Conservation (phyloP, 306 rosid genomes). For the Erythrophleum fordii region DNA sequence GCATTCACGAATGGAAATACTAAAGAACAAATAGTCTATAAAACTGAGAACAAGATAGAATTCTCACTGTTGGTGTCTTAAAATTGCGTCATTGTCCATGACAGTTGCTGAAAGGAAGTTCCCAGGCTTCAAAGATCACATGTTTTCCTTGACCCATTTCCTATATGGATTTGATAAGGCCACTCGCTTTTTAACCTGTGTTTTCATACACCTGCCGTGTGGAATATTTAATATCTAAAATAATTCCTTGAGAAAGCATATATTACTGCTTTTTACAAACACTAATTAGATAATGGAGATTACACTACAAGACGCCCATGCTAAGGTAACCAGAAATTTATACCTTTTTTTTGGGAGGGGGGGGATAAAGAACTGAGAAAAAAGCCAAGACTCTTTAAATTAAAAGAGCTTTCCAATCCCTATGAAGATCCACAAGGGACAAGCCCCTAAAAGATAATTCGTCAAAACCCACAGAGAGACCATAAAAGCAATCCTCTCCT, state of each 20-base stretch:
- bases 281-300: neutral
- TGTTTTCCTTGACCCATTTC: slow-evolving; percentile 83
- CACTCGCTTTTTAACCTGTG: slow-evolving; percentile 85
- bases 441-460: too few relatives aligned
- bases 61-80: slow-evolving; percentile 92
- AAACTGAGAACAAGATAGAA: slow-evolving; percentile 33
- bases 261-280: slow-evolving; percentile 3
- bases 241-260: neutral
- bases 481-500: too few relatives aligned
- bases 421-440: too few relatives aligned
- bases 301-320: neutral
- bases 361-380: too few relatives aligned
- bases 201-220: slow-evolving; percentile 84
- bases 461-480: too few relatives aligned
- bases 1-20: slow-evolving; percentile 22
- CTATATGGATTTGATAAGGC: slow-evolving; percentile 86
- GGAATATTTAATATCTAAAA: slow-evolving; percentile 37
- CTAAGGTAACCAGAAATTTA: slow-evolving; percentile 24
- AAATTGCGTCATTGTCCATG: slow-evolving; percentile 79
- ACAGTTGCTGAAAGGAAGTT: slow-evolving; percentile 72
- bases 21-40: slow-evolving; percentile 10
- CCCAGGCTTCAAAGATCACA: slow-evolving; percentile 76
- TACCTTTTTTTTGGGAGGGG: too few relatives aligned
- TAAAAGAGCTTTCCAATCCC: too few relatives aligned
- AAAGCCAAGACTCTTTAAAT: too few relatives aligned